A percentile compares a stretch with the other conserved stretches of the same genome.
Evolutionary conservation across 2,329 filamentous ascomycete species (phyloP).

Genomic region (Rachicladosporium sp.): DNA sequence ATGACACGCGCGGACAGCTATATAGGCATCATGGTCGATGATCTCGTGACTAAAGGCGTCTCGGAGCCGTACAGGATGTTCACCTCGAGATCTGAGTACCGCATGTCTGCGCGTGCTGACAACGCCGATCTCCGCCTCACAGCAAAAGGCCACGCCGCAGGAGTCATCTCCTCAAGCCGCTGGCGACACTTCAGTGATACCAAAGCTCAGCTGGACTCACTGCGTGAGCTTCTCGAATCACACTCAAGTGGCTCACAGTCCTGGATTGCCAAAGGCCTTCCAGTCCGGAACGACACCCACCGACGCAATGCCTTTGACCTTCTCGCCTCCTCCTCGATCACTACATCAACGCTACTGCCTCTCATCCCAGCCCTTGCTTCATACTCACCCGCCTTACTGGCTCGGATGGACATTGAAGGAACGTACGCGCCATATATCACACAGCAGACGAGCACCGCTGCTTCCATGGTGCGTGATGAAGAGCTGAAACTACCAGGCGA

Average conservation of each 20-base stretch:
- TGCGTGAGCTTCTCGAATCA: conserved; percentile 48
- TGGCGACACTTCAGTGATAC: conserved; percentile 61
- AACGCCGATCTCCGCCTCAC: conserved; percentile 88
- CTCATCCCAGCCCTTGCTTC: conserved; percentile 43
- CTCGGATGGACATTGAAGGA: conserved; percentile 68
- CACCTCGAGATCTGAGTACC: conserved; percentile 87
- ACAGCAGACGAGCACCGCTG: conserved; percentile 55
- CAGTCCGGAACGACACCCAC: conserved; percentile 51
- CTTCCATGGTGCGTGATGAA: conserved; percentile 65
- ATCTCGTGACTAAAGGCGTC: conserved; percentile 91
- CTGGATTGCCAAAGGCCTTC: conserved; percentile 62
- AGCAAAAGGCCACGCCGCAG: conserved; percentile 59
- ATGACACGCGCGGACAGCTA: conserved; percentile 80
- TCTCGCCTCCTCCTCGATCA: conserved; percentile 53
- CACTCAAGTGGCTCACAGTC: conserved; percentile 47
- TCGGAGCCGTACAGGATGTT: conserved; percentile 98
- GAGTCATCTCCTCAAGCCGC: conserved; percentile 62
- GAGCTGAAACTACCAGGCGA: conserved; percentile 56
- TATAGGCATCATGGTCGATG: conserved; percentile 98
- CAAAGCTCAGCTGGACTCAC: conserved; percentile 51
- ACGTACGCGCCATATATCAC: conserved; percentile 77
- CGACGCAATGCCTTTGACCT: conserved; percentile 67
- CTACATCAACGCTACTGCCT: conserved; percentile 45
- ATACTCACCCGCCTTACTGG: conserved; percentile 48
- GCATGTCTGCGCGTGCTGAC: conserved; percentile 82